phyloP scores from a whole-genome alignment of 257 asterid species.

The Coffea eugenioides region DNA sequence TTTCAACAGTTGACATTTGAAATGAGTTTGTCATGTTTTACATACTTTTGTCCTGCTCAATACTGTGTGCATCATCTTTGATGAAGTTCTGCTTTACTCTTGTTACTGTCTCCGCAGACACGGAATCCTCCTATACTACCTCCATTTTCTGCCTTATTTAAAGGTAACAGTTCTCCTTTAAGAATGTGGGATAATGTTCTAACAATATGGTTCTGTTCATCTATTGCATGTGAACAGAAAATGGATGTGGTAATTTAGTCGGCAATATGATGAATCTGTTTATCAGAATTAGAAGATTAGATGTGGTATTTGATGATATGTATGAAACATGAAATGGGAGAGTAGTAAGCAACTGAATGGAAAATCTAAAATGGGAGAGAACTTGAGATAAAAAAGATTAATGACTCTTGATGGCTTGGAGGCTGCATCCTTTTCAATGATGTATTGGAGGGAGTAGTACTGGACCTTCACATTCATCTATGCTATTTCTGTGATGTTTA shows the following conservation, averaged over 20 bases:
- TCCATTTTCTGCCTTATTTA: slow-evolving; percentile 68
- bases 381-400: background rate
- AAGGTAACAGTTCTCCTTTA: slow-evolving; percentile 39
- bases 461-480: background rate
- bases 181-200: no score
- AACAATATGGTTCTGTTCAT: no score
- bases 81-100: background rate
- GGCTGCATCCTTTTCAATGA: background rate
- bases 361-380: background rate
- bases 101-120: slow-evolving; percentile 45
- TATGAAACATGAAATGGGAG: background rate
- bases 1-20: slow-evolving; percentile 5
- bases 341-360: background rate
- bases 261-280: background rate
- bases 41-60: slow-evolving; percentile 7
- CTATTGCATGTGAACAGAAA: no score
- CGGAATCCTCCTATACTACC: slow-evolving; percentile 87
- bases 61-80: background rate
- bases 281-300: background rate
- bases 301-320: background rate
- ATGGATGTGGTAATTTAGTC: background rate
- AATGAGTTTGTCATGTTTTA: background rate
- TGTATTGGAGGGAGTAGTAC: slow-evolving; percentile 1
- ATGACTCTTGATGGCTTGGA: background rate
- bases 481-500: no score